These are phyloP conservation scores for Termitomyces sp. DNA, from an alignment of 768 basidiomycete species.

Conservation along the genomic window DNA sequence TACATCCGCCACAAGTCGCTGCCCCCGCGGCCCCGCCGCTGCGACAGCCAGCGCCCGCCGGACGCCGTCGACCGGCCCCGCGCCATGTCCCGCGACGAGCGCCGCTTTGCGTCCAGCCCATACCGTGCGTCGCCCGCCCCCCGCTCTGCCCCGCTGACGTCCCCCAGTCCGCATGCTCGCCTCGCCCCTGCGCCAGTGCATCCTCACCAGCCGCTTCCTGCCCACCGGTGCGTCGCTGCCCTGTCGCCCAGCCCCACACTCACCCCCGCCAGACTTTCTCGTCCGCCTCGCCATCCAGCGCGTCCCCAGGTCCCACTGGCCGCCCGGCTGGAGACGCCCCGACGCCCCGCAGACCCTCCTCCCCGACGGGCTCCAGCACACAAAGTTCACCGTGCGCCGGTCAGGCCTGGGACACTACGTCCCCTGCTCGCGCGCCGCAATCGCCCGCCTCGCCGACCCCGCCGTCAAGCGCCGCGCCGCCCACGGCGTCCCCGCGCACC, in stretches of 20 bases:
- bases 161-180: constrained; percentile 65
- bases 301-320: constrained; percentile 27
- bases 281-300: constrained; percentile 51
- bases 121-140: constrained; percentile 46
- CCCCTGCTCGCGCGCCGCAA: constrained; percentile 51
- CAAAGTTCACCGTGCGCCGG: constrained; percentile 46
- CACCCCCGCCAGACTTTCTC: constrained; percentile 48
- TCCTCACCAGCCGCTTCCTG: constrained; percentile 40
- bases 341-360: constrained; percentile 20
- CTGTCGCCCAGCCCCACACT: neutral
- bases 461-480: constrained; percentile 28
- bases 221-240: constrained; percentile 45
- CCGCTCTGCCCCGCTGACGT: constrained; percentile 3
- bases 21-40: constrained; percentile 38
- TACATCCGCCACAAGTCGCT: constrained; percentile 54
- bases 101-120: constrained; percentile 67
- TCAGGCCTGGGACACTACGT: constrained; percentile 46
- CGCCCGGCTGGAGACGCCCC: constrained; percentile 3
- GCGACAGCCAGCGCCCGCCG: neutral
- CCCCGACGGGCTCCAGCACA: constrained; percentile 63
- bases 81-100: constrained; percentile 59
- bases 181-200: constrained; percentile 56
- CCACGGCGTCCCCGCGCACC: constrained; percentile 27
- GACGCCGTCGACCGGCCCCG: constrained; percentile 24
- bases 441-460: constrained; percentile 32